phyloP scores from a whole-genome alignment of 1,284 basidiomycete genomes.

The Pyrrhoderma noxium region DNA sequence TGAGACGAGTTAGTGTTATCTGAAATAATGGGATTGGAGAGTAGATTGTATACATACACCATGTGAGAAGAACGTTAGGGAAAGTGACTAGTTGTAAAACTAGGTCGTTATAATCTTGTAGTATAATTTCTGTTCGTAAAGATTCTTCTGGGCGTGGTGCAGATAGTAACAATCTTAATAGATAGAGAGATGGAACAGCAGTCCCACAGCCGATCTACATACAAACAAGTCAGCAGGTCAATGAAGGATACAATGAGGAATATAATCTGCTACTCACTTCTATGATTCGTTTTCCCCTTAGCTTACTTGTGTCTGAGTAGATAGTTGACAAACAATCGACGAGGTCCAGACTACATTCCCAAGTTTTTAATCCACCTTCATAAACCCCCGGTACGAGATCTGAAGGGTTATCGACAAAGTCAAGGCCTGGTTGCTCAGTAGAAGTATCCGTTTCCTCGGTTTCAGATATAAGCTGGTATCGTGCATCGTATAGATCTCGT shows the following conservation, averaged over 20 bases:
- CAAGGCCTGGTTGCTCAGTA: slow-evolving; percentile 26
- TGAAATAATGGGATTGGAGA: neutral
- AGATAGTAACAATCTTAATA: slow-evolving; percentile 59
- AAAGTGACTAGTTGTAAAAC: slow-evolving; percentile 81
- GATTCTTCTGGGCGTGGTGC: slow-evolving; percentile 1
- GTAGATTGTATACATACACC: slow-evolving; percentile 55
- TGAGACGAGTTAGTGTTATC: slow-evolving; percentile 19
- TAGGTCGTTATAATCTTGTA: slow-evolving; percentile 91
- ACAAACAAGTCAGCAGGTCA: neutral
- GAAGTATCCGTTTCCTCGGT: neutral
- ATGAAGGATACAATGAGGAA: neutral
- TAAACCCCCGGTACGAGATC: slow-evolving; percentile 91
- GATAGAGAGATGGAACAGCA: slow-evolving; percentile 72
- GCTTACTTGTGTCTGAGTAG: slow-evolving; percentile 19
- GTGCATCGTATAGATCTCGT: slow-evolving; percentile 53
- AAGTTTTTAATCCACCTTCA: slow-evolving; percentile 95
- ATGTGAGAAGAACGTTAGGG: slow-evolving; percentile 83
- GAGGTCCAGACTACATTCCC: slow-evolving; percentile 93
- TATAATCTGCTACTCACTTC: slow-evolving; percentile 42
- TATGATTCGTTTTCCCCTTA: slow-evolving; percentile 36
- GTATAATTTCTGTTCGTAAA: slow-evolving; percentile 52
- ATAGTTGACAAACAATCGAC: slow-evolving; percentile 40
- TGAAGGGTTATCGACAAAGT: slow-evolving; percentile 74
- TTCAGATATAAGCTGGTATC: slow-evolving; percentile 40
- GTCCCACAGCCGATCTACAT: slow-evolving; percentile 88